phyloP scores from a whole-genome alignment of 2,329 filamentous ascomycete genomes.

The Tolypocladium nubicola region DNA sequence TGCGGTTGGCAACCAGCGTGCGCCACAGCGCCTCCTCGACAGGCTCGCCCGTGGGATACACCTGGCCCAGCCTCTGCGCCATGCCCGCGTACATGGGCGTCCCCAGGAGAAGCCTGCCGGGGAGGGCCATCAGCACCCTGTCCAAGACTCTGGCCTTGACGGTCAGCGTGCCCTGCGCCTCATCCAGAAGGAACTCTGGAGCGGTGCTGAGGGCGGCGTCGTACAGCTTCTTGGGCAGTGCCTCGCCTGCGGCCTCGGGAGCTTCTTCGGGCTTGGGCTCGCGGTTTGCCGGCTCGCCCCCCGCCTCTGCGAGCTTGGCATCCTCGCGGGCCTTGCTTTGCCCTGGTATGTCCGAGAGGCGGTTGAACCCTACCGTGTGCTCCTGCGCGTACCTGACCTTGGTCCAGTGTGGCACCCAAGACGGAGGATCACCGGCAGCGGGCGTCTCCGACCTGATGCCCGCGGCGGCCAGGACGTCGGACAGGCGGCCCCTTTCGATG shows the following conservation, averaged over 20 bases:
- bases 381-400: conserved; percentile 2
- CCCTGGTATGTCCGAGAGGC: neutral
- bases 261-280: neutral
- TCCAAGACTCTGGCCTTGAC: neutral
- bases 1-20: conserved; percentile 4
- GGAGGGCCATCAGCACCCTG: neutral
- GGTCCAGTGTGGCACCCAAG: conserved; percentile 6
- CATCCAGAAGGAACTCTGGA: neutral
- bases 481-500: conserved; percentile 1
- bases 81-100: conserved; percentile 1
- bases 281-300: neutral
- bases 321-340: neutral
- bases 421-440: neutral
- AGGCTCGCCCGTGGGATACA: conserved; percentile 3
- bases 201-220: neutral
- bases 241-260: too few relatives aligned
- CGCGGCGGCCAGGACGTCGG: conserved; percentile 2
- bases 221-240: neutral
- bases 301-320: neutral
- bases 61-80: neutral
- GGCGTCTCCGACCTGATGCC: neutral
- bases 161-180: neutral
- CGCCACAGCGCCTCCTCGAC: conserved; percentile 5
- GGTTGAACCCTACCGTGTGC: conserved; percentile 1
- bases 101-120: conserved; percentile 2